phyloP scores from a whole-genome alignment of 768 basidiomycete species.

The Amyloporia xantha region DNA sequence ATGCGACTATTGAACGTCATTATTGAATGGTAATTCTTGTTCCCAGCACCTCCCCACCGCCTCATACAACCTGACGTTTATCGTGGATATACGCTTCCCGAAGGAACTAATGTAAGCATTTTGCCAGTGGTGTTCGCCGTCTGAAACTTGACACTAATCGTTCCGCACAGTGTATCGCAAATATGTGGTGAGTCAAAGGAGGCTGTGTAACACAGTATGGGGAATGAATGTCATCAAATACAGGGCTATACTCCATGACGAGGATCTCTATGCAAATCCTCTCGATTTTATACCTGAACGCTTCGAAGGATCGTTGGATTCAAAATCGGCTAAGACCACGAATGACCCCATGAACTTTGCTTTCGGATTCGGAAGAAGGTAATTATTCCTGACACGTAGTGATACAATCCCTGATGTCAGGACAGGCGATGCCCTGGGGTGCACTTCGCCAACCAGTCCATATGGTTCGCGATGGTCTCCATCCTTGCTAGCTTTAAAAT shows the following conservation, averaged over 20 bases:
- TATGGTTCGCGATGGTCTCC: constrained; percentile 13
- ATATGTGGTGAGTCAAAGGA: constrained; percentile 7
- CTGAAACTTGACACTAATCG: too few relatives aligned
- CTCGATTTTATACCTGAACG: constrained; percentile 6
- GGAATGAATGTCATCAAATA: too few relatives aligned
- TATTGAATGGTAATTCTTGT: not conserved
- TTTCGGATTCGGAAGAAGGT: constrained; percentile 13
- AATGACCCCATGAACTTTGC: constrained; percentile 8
- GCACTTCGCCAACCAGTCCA: constrained; percentile 13
- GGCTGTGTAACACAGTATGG: not conserved
- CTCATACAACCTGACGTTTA: constrained; percentile 6
- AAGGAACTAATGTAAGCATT: constrained; percentile 8
- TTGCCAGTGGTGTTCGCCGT: too few relatives aligned
- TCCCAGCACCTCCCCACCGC: constrained; percentile 6
- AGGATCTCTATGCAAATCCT: constrained; percentile 5
- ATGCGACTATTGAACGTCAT: not conserved
- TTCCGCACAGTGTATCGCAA: constrained; percentile 2
- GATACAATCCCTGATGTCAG: not conserved
- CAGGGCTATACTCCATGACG: constrained; percentile 11
- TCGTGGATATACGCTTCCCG: constrained; percentile 1
- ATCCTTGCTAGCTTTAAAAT: constrained; percentile 17
- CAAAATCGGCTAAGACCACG: not conserved
- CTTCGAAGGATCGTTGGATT: not conserved
- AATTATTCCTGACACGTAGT: not conserved
- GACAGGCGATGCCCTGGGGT: constrained; percentile 17